Base-by-base conservation (phyloP, 1,139 yeast genomes). In the Protomyces pachydermus region DNA sequence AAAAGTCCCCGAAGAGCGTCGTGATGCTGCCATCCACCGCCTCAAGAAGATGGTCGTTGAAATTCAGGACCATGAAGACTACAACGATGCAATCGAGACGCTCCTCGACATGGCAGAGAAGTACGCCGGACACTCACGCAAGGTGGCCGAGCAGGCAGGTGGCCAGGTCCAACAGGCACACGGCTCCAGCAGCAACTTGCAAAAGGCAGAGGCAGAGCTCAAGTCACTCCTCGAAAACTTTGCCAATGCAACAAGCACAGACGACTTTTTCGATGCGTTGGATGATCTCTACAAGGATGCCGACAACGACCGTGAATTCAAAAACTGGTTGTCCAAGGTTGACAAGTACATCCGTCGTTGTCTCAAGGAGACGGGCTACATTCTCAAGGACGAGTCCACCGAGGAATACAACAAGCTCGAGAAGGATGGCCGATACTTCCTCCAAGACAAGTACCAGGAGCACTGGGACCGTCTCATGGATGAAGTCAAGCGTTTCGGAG, bases 11-110 rank as follows among this genome's bases (percentile, higher is more conserved):
- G 56, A 62, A 61, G 69, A 68, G 62, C 68, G 70, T 14, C 67
- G 68, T 8, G 66, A 65, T 9, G 66, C 65, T 35, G 54, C 57
- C 16, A 58, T 68, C 34, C 38, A 35, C 37, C 65, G 70, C 1
- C 67, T 68, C 57, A 65, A 66, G 66, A 64, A 66, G 46, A 62
- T 67, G 64, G 64, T 68, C 16, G 68, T 65, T 35, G 70, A 68
- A 54, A 67, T 69, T 57, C 70, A 69, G 46, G 66, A 65, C 14
- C 69, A 67, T 35, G 64, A 55, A 35, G 70, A 68, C 38, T 69
- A 68, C 55, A 65, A 65, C 39, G 64, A 60, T 18, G 70, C 70
- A 23, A 56, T 68, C 28, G 68, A 67, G 48, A 35, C 68, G 20
- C 35, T 69, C 12, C 61, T 69, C 20, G 60, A 64, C 32, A 45